phyloP scores from a whole-genome alignment of 352 stramenopile genomes.

The Phytophthora pinifolia region DNA sequence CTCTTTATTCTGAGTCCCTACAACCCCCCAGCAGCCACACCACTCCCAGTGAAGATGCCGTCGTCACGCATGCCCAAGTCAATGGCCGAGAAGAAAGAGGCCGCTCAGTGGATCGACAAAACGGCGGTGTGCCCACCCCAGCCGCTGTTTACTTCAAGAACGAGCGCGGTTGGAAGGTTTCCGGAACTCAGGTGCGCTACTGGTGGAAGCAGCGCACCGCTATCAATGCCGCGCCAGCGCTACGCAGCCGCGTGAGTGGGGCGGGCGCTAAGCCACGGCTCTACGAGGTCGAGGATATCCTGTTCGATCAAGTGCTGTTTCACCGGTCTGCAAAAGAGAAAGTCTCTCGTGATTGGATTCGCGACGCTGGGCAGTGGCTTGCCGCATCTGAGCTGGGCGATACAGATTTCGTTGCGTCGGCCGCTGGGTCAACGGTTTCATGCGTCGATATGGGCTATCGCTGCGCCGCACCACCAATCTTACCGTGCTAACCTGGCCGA shows the following conservation, averaged over 20 bases:
- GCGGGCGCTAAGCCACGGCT: conserved; percentile 3
- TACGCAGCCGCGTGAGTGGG: not conserved
- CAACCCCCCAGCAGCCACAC: conserved; percentile 1
- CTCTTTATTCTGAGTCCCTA: conserved; percentile 2
- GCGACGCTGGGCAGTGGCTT: not conserved
- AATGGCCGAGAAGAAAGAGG: conserved; percentile 3
- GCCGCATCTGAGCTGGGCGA: no score
- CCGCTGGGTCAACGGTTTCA: no score
- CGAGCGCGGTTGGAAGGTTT: conserved; percentile 12
- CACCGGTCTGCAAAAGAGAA: conserved; percentile 11
- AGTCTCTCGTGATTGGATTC: conserved; percentile 10
- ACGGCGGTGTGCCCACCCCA: not conserved
- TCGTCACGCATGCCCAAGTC: conserved; percentile 2
- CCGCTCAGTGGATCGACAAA: not conserved
- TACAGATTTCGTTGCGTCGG: no score
- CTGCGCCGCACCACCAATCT: not conserved
- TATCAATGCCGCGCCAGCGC: conserved; percentile 5
- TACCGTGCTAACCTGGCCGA: not conserved
- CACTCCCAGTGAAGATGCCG: conserved; percentile 2
- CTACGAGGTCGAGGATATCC: conserved; percentile 13
- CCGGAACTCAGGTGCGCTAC: conserved; percentile 16
- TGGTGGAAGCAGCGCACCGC: conserved; percentile 18
- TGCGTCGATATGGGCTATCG: no score
- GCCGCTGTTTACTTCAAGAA: not conserved
- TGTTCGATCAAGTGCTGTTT: conserved; percentile 17